Conservation (phyloP, 768 basidiomycete genomes). For the Psilocybe tampanensis region DNA sequence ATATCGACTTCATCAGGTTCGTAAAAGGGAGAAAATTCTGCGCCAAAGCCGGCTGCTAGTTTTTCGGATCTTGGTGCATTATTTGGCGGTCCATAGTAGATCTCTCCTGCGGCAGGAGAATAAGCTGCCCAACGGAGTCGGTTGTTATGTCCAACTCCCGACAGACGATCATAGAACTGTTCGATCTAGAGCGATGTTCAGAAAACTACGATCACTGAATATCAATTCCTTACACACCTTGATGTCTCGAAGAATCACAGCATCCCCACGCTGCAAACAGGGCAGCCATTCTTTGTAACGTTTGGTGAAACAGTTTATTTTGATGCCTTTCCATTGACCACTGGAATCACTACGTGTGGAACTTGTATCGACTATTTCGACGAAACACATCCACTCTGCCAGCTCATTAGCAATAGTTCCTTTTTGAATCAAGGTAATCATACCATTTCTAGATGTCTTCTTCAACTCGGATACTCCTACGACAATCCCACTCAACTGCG, state of each 20-base stretch:
- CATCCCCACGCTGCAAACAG: conserved; percentile 44
- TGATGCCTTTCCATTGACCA: conserved; percentile 26
- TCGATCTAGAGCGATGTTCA: conserved; percentile 29
- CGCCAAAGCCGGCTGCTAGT: conserved; percentile 39
- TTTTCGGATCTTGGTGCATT: conserved; percentile 36
- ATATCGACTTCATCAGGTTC: conserved; percentile 40
- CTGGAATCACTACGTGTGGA: conserved; percentile 32
- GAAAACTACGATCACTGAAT: not conserved
- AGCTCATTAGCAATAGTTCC: not conserved
- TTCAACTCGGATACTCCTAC: conserved; percentile 14
- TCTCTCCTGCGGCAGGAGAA: conserved; percentile 36
- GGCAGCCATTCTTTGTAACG: conserved; percentile 54
- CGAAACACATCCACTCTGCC: conserved; percentile 47
- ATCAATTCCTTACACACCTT: conserved; percentile 38
- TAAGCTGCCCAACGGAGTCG: conserved; percentile 60
- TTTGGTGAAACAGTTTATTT: conserved; percentile 55
- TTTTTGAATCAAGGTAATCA: conserved; percentile 1
- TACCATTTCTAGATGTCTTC: conserved; percentile 26
- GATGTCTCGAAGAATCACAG: conserved; percentile 51
- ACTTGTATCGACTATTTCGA: conserved; percentile 58
- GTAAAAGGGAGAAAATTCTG: conserved; percentile 46
- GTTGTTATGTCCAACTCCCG: conserved; percentile 48
- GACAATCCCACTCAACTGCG: conserved; percentile 28
- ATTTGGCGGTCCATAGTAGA: conserved; percentile 40
- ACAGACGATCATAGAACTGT: conserved; percentile 27